Evolutionary conservation across 176 grass and related monocot genomes (phyloP).

Genomic region (Juncus inflexus): DNA sequence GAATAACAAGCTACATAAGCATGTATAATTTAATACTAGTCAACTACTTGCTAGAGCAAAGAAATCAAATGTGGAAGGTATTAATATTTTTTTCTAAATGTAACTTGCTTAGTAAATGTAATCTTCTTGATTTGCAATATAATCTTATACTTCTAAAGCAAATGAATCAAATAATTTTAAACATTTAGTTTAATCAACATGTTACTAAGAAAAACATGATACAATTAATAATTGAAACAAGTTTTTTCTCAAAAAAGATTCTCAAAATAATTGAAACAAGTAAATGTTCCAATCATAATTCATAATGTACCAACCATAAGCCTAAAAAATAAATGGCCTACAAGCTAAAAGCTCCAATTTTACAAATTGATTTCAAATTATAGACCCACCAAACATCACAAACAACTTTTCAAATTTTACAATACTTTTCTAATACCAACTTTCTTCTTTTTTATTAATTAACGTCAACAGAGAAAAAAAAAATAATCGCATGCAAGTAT

Average conservation of each 20-base stretch:
- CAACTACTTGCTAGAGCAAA: neutral
- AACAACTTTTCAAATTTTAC: neutral
- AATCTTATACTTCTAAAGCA: too few relatives aligned
- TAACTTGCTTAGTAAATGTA: too few relatives aligned
- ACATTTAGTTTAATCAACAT: too few relatives aligned
- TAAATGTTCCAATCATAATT: constrained; percentile 28
- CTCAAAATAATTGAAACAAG: constrained; percentile 7
- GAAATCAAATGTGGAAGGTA: neutral
- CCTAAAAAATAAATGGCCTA: constrained; percentile 13
- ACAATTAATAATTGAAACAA: constrained; percentile 10
- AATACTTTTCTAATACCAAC: neutral
- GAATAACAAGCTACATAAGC: neutral
- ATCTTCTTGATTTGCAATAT: too few relatives aligned
- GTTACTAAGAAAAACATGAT: too few relatives aligned
- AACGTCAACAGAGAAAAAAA: neutral
- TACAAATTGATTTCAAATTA: constrained; percentile 20
- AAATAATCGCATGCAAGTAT: neutral
- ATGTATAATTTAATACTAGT: constrained; percentile 17
- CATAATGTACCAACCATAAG: constrained; percentile 13
- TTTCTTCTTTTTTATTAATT: constrained; percentile 17
- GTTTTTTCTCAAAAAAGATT: too few relatives aligned
- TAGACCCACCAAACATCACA: constrained; percentile 18
- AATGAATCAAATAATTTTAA: too few relatives aligned
- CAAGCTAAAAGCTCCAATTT: constrained; percentile 7
- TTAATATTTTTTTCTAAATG: neutral